phyloP scores from a whole-genome alignment of 768 basidiomycete species.

The Boletus sp. region DNA sequence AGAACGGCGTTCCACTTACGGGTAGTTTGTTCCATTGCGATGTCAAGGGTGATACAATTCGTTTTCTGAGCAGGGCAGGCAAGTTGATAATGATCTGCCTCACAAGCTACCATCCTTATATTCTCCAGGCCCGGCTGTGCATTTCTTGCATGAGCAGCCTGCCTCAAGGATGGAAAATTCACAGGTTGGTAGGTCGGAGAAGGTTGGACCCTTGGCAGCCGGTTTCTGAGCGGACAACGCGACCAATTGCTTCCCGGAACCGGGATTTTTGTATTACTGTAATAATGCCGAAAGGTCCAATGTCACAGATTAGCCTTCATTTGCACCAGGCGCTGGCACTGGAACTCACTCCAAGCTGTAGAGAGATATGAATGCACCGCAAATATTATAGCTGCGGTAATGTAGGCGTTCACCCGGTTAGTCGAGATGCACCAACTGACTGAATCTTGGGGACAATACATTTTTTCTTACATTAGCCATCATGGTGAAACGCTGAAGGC shows the following conservation, averaged over 20 bases:
- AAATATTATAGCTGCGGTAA: background rate
- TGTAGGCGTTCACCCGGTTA: background rate
- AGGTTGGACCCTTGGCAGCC: conserved; percentile 2
- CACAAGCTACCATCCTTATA: conserved; percentile 15
- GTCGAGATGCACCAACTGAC: background rate
- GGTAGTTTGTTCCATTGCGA: conserved; percentile 4
- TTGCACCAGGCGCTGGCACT: conserved; percentile 5
- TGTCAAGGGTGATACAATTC: background rate
- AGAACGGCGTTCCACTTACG: conserved; percentile 7
- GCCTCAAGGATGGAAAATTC: background rate
- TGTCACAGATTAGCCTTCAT: background rate
- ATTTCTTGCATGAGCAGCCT: conserved; percentile 3
- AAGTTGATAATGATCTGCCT: background rate
- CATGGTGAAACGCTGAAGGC: background rate
- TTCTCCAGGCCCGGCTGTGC: conserved; percentile 8
- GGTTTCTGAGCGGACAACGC: background rate
- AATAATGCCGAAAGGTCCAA: background rate
- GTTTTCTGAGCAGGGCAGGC: background rate
- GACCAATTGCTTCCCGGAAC: background rate
- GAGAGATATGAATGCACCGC: background rate
- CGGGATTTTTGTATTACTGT: background rate
- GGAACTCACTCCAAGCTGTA: conserved; percentile 27
- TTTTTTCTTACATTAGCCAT: background rate
- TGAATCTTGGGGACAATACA: background rate
- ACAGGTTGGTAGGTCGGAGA: conserved; percentile 25